A percentile compares a stretch with the other conserved stretches of the same genome.
Evolutionary conservation across 2,329 filamentous ascomycete species (phyloP).

Genomic region (Fusarium coffeatum): DNA sequence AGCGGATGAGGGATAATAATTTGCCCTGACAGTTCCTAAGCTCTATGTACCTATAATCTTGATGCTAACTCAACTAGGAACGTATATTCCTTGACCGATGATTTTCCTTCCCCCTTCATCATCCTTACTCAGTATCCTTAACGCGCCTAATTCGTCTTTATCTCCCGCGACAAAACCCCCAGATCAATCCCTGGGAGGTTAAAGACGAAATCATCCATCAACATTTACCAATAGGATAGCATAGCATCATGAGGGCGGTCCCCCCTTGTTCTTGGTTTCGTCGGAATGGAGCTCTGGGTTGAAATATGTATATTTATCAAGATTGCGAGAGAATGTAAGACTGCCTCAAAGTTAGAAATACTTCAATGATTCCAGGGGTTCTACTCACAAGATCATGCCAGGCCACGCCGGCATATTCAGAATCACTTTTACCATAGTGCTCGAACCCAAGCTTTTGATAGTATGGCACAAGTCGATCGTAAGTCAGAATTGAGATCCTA

Average conservation of each 20-base stretch:
- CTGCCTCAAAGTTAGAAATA: neutral
- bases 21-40: rapidly evolving
- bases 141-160: neutral
- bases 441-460: conserved; percentile 49
- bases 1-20: neutral
- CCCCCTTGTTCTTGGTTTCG: neutral
- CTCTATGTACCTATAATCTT: neutral
- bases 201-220: neutral
- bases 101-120: neutral
- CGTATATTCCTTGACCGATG: too few relatives aligned
- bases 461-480: conserved; percentile 47
- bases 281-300: rapidly evolving
- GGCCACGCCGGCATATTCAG: conserved; percentile 46
- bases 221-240: rapidly evolving
- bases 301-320: neutral
- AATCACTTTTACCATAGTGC: conserved; percentile 48
- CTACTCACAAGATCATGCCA: conserved; percentile 49
- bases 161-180: too few relatives aligned
- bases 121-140: neutral
- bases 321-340: conserved; percentile 16
- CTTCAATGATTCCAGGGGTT: rapidly evolving
- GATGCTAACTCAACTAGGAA: neutral
- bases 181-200: neutral
- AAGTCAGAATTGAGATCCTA: conserved; percentile 48
- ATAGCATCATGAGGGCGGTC: neutral